These are phyloP conservation scores for Leccinum rimulosum DNA, from an alignment of 768 basidiomycete genomes.

Conservation along the genomic window DNA sequence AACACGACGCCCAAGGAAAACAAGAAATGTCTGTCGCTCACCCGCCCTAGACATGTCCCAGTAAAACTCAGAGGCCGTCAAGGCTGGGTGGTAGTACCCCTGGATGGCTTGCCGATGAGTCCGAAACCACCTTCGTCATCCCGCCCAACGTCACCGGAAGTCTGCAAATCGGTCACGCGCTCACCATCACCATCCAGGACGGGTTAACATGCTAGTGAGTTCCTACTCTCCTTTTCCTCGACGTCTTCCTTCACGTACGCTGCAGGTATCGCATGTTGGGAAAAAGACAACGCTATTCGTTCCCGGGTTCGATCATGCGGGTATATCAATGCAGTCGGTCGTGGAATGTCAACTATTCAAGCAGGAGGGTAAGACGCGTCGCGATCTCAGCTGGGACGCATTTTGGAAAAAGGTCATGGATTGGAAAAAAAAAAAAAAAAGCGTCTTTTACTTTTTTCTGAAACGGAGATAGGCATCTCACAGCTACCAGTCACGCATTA, in stretches of 20 bases:
- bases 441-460: no score
- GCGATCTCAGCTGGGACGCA: constrained; percentile 89
- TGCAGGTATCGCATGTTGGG: constrained; percentile 83
- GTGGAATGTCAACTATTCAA: constrained; percentile 95
- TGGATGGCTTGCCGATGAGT: constrained; percentile 52
- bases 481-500: constrained; percentile 67
- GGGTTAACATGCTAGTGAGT: constrained; percentile 79
- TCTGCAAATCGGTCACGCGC: constrained; percentile 91
- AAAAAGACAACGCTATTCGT: constrained; percentile 82
- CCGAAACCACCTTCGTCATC: constrained; percentile 77
- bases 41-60: no score
- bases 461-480: background rate
- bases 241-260: no score
- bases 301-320: constrained; percentile 97
- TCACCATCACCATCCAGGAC: constrained; percentile 59
- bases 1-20: no score
- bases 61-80: constrained; percentile 42
- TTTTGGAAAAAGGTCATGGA: constrained; percentile 85
- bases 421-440: constrained; percentile 69
- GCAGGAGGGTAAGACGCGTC: constrained; percentile 69
- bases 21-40: no score
- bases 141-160: constrained; percentile 94
- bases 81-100: constrained; percentile 81
- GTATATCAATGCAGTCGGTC: constrained; percentile 96
- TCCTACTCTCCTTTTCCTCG: background rate